Conservation (phyloP, 2,329 filamentous ascomycete genomes). For the Cladosporium sp. region DNA sequence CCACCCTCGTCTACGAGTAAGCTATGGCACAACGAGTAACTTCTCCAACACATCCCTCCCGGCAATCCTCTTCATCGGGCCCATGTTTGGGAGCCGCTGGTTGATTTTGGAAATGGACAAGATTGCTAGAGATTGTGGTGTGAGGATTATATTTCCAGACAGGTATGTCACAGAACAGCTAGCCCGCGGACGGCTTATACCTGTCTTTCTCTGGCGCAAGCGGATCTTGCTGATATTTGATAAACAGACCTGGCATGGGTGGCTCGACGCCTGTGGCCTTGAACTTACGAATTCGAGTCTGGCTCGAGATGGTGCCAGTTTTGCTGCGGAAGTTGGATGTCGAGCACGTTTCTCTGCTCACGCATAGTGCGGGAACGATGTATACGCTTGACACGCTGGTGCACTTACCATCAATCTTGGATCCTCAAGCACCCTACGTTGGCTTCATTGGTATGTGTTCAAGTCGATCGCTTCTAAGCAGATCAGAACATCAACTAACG, state of each 20-base stretch:
- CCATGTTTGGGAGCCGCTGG: constrained; percentile 37
- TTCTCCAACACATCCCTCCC: constrained; percentile 23
- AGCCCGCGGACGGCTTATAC: neutral
- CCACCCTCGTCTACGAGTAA: constrained; percentile 25
- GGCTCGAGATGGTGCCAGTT: constrained; percentile 39
- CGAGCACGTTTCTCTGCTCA: constrained; percentile 35
- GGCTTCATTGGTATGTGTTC: constrained; percentile 23
- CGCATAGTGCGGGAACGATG: constrained; percentile 40
- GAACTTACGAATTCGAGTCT: constrained; percentile 33
- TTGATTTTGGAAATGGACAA: constrained; percentile 26
- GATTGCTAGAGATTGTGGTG: constrained; percentile 28
- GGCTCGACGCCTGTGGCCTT: constrained; percentile 38
- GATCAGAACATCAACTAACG: no score
- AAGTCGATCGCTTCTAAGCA: no score
- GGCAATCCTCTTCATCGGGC: constrained; percentile 34
- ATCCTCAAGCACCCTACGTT: constrained; percentile 26
- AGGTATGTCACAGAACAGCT: constrained; percentile 34
- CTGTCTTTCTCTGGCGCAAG: neutral
- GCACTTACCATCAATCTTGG: constrained; percentile 31
- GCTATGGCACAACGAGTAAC: constrained; percentile 30
- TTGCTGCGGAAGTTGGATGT: constrained; percentile 36
- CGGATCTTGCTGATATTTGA: constrained; percentile 7
- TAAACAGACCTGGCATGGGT: constrained; percentile 40
- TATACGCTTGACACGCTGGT: constrained; percentile 41
- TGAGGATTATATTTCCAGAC: constrained; percentile 37